Percentiles rank a stretch among this genome's conserved stretches.
Conservation (phyloP, 75 land plant genomes). For the Ceratopteris richardii region DNA sequence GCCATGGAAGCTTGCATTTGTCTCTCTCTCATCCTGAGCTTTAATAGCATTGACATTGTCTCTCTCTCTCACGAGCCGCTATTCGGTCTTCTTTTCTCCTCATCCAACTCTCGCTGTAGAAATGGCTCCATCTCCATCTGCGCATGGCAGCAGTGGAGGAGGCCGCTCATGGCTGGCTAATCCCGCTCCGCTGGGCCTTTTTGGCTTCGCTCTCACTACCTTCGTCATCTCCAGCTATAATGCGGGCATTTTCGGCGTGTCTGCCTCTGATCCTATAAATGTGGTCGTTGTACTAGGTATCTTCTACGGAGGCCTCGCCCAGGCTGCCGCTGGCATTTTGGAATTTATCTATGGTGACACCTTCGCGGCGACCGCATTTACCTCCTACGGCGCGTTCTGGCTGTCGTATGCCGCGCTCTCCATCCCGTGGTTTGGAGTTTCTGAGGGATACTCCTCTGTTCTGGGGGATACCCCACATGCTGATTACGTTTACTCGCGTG, state of each 20-base stretch:
- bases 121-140: too few species aligned
- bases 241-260: conserved; percentile 13
- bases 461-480: not conserved
- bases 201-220: conserved; percentile 10
- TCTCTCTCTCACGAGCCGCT: too few species aligned
- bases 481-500: not conserved
- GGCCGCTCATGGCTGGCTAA: too few species aligned
- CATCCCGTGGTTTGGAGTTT: conserved; percentile 11
- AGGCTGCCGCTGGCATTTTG: conserved; percentile 12
- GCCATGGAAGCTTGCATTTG: too few species aligned
- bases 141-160: too few species aligned
- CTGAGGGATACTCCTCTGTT: not conserved
- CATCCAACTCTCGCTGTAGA: too few species aligned
- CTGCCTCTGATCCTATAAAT: not conserved
- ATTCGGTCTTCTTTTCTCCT: too few species aligned
- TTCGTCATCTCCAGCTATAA: conserved; percentile 17
- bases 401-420: conserved; percentile 12
- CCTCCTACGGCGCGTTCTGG: conserved; percentile 21
- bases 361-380: conserved; percentile 15
- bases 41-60: too few species aligned
- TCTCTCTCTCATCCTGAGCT: too few species aligned
- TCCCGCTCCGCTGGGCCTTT: conserved; percentile 12
- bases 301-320: too few species aligned
- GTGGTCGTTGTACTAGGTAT: conserved; percentile 4
- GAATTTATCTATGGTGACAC: conserved; percentile 13